Percentiles rank a stretch among this genome's conserved stretches.
Evolutionary conservation across 2,329 filamentous ascomycete genomes (phyloP).

Genomic region (Fusarium multiceps): DNA sequence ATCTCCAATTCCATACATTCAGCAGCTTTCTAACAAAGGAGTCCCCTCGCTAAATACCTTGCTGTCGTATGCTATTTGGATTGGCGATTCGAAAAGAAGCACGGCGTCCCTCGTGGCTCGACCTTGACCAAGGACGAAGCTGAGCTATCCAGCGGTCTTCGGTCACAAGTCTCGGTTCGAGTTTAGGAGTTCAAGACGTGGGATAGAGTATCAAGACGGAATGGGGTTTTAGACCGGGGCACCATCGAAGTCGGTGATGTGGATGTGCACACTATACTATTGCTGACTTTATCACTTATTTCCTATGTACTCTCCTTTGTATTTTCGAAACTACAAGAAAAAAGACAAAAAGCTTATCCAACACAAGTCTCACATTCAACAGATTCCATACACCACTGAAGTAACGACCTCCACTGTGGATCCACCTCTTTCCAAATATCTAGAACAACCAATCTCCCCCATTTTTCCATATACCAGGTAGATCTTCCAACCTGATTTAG

Average conservation of each 20-base stretch:
- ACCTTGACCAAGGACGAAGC: background rate
- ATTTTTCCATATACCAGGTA: slow-evolving; percentile 31
- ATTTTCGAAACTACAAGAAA: background rate
- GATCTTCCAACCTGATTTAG: slow-evolving; percentile 17
- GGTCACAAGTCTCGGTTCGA: background rate
- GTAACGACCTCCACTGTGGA: background rate
- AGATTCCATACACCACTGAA: slow-evolving; percentile 32
- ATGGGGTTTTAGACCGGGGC: background rate
- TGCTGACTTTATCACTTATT: slow-evolving; percentile 39
- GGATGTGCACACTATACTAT: background rate
- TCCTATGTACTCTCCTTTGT: slow-evolving; percentile 30
- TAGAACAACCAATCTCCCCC: slow-evolving; percentile 18
- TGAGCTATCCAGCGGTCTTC: background rate
- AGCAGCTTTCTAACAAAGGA: background rate
- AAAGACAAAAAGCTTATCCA: background rate
- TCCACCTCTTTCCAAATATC: slow-evolving; percentile 18
- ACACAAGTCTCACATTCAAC: background rate
- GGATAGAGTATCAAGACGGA: background rate
- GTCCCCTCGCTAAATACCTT: slow-evolving; percentile 3
- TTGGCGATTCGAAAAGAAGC: slow-evolving; percentile 16
- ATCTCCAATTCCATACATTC: fast-evolving
- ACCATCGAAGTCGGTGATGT: background rate
- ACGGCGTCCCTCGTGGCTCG: background rate
- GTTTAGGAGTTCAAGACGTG: background rate
- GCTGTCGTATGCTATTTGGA: slow-evolving; percentile 4